Evolutionary conservation across 768 basidiomycete species (phyloP), one percentile per base, ranked within the genome.

Genomic region (Phlegmacium glaucopus): DNA sequence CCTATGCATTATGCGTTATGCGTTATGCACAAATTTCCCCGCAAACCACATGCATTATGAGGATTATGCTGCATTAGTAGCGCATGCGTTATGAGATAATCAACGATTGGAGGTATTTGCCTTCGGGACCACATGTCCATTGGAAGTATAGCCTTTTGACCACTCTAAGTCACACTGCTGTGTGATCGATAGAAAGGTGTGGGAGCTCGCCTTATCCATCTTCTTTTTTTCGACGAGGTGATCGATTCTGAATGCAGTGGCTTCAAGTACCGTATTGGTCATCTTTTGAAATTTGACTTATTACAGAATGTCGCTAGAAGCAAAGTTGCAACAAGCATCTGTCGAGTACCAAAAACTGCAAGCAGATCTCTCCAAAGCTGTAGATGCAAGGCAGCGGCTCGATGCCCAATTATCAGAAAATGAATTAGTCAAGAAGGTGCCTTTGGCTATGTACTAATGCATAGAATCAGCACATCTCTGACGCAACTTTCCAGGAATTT

Each of bases 371-470:
- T 73, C 83, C 1, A 74, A 71, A 46, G 74, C 79, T 4, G 85
- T 98, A 30, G 90, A 93, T 54, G 85, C 82, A 11, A 76, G 88
- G 37, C 91, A 95, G 57, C 78, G 81, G 45, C 77, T 97, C n/a
- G 95, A 95, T 52, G 83, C 92, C 0, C 94, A 96, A 62, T 69
- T 87, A 37, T 84, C 86, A 6, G 95, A 97, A 70, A 96, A 94
- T 67, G 90, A 96, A 65, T 72, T 83, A 40, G 95, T 97, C 38
- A 83, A 91, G 63, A 90, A 94, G 79, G 94, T 87, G 27, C 18
- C 51, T 32, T 13, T 26, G 18, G 11, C 9, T 18, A 28, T 10
- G 26, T 22, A 15, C 39, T 34, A 13, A 4, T 9, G 15, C 22
- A 4, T 36, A 22, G 8, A n/a, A n/a, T 15, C 32, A 12, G 6